phyloP scores from a whole-genome alignment of 768 basidiomycete species.

The Hortiboletus campestris region DNA sequence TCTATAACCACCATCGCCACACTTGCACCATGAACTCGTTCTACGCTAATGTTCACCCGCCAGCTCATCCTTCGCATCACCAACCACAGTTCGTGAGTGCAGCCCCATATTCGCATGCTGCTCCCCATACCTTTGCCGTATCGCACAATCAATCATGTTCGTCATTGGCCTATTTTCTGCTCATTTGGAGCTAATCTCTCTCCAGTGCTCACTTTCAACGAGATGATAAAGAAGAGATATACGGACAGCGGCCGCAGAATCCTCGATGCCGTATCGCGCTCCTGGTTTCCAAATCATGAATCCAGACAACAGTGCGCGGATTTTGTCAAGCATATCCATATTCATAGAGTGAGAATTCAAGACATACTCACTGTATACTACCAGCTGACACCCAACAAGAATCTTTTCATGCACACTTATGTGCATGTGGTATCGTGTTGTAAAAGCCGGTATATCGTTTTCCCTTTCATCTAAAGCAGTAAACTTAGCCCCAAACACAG shows the following conservation, averaged over 20 bases:
- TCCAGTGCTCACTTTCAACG: conserved; percentile 9
- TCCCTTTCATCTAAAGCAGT: background rate
- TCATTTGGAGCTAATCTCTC: background rate
- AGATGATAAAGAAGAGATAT: background rate
- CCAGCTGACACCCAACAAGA: conserved; percentile 15
- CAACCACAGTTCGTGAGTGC: background rate
- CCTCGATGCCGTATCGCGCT: background rate
- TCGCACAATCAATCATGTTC: conserved; percentile 3
- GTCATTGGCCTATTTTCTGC: background rate
- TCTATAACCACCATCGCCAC: background rate
- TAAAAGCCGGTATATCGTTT: conserved; percentile 1
- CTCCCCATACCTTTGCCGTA: background rate
- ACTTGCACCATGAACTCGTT: conserved; percentile 3
- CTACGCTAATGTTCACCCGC: background rate
- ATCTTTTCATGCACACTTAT: conserved; percentile 25
- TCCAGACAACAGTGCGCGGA: background rate
- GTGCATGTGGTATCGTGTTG: conserved; percentile 23
- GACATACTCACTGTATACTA: background rate
- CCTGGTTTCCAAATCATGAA: background rate
- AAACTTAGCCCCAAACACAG: conserved; percentile 1
- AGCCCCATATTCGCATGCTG: background rate
- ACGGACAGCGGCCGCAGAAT: background rate
- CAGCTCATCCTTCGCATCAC: background rate
- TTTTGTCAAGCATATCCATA: conserved; percentile 11
- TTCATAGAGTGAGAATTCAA: conserved; percentile 19